A percentile compares a stretch with the other conserved stretches of the same genome.
phyloP scores from a whole-genome alignment of 2,329 filamentous ascomycete species.

The Massarina eburnea region DNA sequence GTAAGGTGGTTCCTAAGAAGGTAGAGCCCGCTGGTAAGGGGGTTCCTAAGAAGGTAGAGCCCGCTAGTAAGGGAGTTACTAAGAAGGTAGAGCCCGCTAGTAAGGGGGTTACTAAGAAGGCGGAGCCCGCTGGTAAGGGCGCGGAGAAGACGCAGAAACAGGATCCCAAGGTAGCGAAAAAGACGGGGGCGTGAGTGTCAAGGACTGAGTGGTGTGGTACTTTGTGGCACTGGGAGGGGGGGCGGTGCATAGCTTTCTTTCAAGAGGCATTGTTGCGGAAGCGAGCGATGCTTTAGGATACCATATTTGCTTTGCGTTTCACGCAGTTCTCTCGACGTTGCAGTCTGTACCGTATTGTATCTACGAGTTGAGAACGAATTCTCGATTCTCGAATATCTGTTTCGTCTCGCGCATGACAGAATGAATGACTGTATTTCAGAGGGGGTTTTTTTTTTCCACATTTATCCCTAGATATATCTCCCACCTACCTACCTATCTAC shows the following conservation, averaged over 20 bases:
- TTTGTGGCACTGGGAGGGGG: too few species aligned
- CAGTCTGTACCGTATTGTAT: too few species aligned
- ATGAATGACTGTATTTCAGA: too few species aligned
- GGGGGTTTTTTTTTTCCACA: too few species aligned
- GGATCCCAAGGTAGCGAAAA: conserved; percentile 25
- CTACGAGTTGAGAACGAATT: too few species aligned
- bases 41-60: conserved; percentile 36
- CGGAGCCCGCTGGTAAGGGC: conserved; percentile 5
- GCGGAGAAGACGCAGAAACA: conserved; percentile 25
- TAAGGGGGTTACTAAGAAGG: background rate
- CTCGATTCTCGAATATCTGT: too few species aligned
- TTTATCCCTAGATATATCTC: too few species aligned
- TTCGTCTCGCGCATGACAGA: too few species aligned
- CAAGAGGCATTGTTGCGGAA: background rate
- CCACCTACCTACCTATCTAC: too few species aligned
- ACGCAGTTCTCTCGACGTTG: too few species aligned
- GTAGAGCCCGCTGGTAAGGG: conserved; percentile 22
- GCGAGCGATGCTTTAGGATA: conserved; percentile 3
- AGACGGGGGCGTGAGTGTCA: conserved; percentile 41
- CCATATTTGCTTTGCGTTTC: background rate
- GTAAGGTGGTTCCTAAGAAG: background rate
- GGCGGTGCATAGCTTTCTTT: too few species aligned
- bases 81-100: conserved; percentile 15
- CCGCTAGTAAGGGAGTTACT: conserved; percentile 30
- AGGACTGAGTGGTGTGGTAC: conserved; percentile 28